phyloP scores from a whole-genome alignment of 805 yeast species.

The Kregervanrija fluxuum region DNA sequence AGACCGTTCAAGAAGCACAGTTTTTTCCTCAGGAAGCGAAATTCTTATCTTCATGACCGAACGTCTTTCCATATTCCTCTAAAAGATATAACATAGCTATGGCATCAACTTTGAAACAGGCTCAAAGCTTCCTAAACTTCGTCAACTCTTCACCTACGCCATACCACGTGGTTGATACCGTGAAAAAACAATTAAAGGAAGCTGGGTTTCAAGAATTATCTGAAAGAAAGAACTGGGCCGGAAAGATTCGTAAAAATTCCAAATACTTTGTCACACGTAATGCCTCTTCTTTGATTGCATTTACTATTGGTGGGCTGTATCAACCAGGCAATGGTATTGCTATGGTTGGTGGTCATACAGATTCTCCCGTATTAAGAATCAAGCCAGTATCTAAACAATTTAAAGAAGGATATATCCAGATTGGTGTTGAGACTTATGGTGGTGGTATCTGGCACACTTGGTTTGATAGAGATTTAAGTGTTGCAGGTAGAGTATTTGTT shows the following conservation, averaged over 20 bases:
- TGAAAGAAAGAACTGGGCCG: constrained; percentile 69
- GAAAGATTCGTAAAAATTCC: constrained; percentile 42
- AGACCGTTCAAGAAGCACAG: too few species aligned
- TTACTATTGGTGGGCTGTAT: constrained; percentile 70
- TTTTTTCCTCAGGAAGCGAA: too few species aligned
- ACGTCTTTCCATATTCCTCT: too few species aligned
- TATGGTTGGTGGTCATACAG: constrained; percentile 94
- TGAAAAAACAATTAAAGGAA: constrained; percentile 42
- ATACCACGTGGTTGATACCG: constrained; percentile 77
- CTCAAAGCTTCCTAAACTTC: constrained; percentile 63
- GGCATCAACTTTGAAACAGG: constrained; percentile 27
- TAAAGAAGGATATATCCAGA: constrained; percentile 72
- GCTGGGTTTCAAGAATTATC: constrained; percentile 70
- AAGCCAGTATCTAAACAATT: constrained; percentile 76
- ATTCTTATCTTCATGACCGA: too few species aligned
- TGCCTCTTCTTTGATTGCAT: constrained; percentile 82
- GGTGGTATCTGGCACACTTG: constrained; percentile 96
- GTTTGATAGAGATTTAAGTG: constrained; percentile 89
- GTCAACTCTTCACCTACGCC: constrained; percentile 89
- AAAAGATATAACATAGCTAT: too few species aligned
- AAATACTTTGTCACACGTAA: constrained; percentile 87
- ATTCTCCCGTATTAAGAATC: constrained; percentile 81
- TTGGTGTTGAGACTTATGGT: constrained; percentile 92
- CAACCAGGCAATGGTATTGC: constrained; percentile 75
- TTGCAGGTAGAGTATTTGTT: constrained; percentile 88